A percentile compares a stretch with the other conserved stretches of the same genome.
These are phyloP conservation scores for Ambrosiella xylebori DNA, from an alignment of 2,329 filamentous ascomycete species.

Conservation along the genomic window DNA sequence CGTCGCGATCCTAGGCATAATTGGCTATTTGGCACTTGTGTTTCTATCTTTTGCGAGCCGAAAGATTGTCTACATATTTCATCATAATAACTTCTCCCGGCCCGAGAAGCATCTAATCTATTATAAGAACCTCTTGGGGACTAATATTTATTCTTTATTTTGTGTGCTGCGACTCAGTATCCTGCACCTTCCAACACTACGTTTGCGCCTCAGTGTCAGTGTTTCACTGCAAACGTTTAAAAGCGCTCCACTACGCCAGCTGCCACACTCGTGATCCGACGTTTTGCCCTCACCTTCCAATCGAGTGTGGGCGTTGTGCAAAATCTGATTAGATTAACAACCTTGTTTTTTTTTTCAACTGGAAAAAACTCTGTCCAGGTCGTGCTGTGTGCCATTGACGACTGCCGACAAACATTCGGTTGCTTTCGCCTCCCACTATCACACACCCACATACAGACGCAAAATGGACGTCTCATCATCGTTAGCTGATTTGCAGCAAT, in stretches of 20 bases:
- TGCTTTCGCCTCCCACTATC: background rate
- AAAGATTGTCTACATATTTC: background rate
- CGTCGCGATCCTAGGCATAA: background rate
- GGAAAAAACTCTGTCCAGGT: background rate
- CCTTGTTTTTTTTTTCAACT: background rate
- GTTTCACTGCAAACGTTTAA: background rate
- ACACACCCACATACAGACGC: background rate
- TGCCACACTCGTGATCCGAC: background rate
- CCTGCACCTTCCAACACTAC: background rate
- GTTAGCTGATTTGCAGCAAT: conserved; percentile 76
- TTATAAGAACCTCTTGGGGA: background rate
- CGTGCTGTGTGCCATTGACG: background rate
- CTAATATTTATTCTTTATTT: conserved; percentile 5
- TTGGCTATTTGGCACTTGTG: background rate
- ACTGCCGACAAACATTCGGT: background rate
- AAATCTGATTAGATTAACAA: background rate
- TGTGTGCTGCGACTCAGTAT: background rate
- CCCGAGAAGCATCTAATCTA: background rate
- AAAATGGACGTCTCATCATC: conserved; percentile 87
- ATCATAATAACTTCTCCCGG: conserved; percentile 4
- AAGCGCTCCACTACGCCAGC: background rate
- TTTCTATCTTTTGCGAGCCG: background rate
- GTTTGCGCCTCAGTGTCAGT: background rate
- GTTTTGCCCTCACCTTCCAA: conserved; percentile 1
- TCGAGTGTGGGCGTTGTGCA: background rate